Percentiles rank a stretch among this genome's conserved stretches.
Evolutionary conservation across 306 rosid species (phyloP).

Genomic region (Argentina anserina): DNA sequence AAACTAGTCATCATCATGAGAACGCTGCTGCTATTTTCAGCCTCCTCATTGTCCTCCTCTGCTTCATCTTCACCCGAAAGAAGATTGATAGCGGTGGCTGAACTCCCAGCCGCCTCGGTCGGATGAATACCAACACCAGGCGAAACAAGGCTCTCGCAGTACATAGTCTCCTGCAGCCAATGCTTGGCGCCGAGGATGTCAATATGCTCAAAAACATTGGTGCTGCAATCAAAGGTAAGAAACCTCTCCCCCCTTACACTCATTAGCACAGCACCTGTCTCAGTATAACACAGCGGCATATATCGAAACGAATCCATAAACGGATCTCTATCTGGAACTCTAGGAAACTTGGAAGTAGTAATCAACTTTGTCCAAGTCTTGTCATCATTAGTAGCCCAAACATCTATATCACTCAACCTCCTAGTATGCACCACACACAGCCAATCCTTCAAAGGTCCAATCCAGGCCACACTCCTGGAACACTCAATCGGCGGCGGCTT

Average conservation of each 20-base stretch:
- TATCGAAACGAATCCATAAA: constrained; percentile 13
- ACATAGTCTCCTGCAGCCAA: constrained; percentile 38
- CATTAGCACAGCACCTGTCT: constrained; percentile 30
- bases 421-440: constrained; percentile 31
- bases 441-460: constrained; percentile 22
- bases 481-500: constrained; percentile 19
- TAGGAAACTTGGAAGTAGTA: constrained; percentile 14
- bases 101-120: not conserved
- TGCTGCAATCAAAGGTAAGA: constrained; percentile 21
- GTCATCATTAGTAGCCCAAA: constrained; percentile 35
- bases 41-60: not conserved
- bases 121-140: constrained; percentile 13
- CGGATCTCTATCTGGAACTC: constrained; percentile 5
- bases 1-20: not conserved
- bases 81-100: not conserved
- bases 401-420: constrained; percentile 25
- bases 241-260: constrained; percentile 34
- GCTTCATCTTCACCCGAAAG: not conserved
- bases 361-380: constrained; percentile 28
- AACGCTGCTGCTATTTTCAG: not conserved
- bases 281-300: constrained; percentile 34
- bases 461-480: constrained; percentile 22
- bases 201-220: constrained; percentile 11
- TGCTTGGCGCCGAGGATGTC: constrained; percentile 19
- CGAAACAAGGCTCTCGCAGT: constrained; percentile 39